These are phyloP conservation scores for Pichia sp. DNA, from an alignment of 1,139 yeast genomes.

Conservation along the genomic window DNA sequence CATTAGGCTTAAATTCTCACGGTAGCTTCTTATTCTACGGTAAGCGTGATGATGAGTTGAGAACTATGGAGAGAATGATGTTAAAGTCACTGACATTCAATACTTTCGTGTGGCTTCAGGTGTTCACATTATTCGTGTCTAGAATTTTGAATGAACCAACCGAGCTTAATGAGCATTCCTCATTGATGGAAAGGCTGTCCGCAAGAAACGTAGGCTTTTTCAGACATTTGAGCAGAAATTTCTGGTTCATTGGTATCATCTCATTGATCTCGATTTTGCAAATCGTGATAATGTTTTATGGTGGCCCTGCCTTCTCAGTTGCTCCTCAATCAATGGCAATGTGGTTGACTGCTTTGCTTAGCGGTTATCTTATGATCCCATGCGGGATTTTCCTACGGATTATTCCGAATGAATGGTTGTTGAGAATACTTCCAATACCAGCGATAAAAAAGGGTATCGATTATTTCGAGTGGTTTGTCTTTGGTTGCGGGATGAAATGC, in stretches of 20 bases:
- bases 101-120: constrained; percentile 96
- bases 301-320: constrained; percentile 91
- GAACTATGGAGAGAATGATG: constrained; percentile 51
- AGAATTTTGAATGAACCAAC: constrained; percentile 76
- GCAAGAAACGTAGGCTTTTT: constrained; percentile 70
- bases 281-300: constrained; percentile 88
- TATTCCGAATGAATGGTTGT: constrained; percentile 78
- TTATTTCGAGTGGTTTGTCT: constrained; percentile 44
- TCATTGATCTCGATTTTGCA: constrained; percentile 77
- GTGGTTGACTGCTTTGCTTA: constrained; percentile 87
- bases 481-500: constrained; percentile 27
- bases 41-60: constrained; percentile 25
- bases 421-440: constrained; percentile 62
- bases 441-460: constrained; percentile 49
- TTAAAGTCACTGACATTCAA: constrained; percentile 86
- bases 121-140: constrained; percentile 87
- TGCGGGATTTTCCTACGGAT: constrained; percentile 71
- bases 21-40: constrained; percentile 63
- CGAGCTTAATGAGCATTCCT: constrained; percentile 56
- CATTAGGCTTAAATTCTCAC: constrained; percentile 76
- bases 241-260: constrained; percentile 73
- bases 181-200: constrained; percentile 55
- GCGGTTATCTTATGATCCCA: constrained; percentile 83
- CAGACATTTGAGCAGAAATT: constrained; percentile 75
- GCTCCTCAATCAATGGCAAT: constrained; percentile 71